These are phyloP conservation scores for Calonectria pauciramosa DNA, from an alignment of 2,329 filamentous ascomycete species.

Conservation along the genomic window DNA sequence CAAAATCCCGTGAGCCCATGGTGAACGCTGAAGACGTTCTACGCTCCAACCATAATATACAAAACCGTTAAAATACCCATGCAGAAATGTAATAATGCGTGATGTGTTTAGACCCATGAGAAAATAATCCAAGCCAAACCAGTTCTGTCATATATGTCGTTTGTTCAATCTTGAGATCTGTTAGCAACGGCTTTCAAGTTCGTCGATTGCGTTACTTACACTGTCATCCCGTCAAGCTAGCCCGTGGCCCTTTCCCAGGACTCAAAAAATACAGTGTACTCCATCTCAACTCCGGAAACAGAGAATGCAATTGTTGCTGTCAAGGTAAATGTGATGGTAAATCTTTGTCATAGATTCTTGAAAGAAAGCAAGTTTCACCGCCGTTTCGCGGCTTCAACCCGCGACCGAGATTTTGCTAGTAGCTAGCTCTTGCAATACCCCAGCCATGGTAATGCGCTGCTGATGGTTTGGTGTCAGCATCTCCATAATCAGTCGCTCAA, in stretches of 20 bases:
- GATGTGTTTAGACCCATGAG: conserved; percentile 4
- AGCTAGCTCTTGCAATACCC: conserved; percentile 61
- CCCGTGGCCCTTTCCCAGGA: conserved; percentile 24
- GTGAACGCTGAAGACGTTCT: conserved; percentile 17
- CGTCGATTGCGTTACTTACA: conserved; percentile 29
- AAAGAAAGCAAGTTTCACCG: background rate
- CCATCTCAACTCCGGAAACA: conserved; percentile 30
- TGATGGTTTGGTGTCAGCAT: conserved; percentile 67
- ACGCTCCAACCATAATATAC: conserved; percentile 33
- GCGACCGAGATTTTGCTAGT: conserved; percentile 38
- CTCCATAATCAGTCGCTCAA: conserved; percentile 66
- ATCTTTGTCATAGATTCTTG: conserved; percentile 24
- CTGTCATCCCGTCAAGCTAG: conserved; percentile 32
- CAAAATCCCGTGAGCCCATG: conserved; percentile 21
- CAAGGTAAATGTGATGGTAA: conserved; percentile 18
- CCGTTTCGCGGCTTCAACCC: conserved; percentile 20
- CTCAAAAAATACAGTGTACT: conserved; percentile 24
- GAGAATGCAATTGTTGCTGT: conserved; percentile 21
- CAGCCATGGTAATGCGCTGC: conserved; percentile 68
- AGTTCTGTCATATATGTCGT: conserved; percentile 35
- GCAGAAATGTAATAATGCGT: conserved; percentile 4
- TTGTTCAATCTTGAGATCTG: conserved; percentile 36
- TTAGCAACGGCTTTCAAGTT: conserved; percentile 24
- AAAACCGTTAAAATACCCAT: background rate
- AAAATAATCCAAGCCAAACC: conserved; percentile 6